Conservation (phyloP, 2,329 filamentous ascomycete species). For the Chaetomium olivaceum region DNA sequence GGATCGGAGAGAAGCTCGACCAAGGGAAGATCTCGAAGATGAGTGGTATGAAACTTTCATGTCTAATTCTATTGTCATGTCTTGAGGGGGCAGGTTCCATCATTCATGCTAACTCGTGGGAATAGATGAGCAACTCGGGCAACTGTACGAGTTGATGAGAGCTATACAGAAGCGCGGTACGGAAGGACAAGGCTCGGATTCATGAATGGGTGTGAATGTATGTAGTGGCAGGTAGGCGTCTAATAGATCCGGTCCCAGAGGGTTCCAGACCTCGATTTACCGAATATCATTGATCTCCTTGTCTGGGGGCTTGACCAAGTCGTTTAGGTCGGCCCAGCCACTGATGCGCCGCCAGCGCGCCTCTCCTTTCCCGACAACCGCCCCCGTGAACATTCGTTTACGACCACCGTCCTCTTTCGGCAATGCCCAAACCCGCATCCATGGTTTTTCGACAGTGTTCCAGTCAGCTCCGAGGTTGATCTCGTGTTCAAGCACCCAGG, state of each 20-base stretch:
- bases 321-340: neutral
- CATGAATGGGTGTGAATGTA: neutral
- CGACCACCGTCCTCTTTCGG: neutral
- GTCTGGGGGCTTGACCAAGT: neutral
- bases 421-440: neutral
- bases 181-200: conserved; percentile 14
- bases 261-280: neutral
- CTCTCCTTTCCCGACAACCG: neutral
- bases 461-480: neutral
- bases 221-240: neutral
- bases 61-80: too few relatives aligned
- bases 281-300: too few relatives aligned
- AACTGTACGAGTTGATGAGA: conserved; percentile 92
- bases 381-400: neutral
- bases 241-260: too few relatives aligned
- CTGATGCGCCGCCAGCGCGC: neutral
- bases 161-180: conserved; percentile 56
- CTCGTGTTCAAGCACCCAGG: neutral
- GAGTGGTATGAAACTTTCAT: conserved; percentile 66
- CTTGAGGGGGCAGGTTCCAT: neutral
- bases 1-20: conserved; percentile 84
- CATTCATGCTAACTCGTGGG: conserved; percentile 20
- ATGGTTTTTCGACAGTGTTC: neutral
- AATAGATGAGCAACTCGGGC: conserved; percentile 85
- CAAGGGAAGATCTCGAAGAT: conserved; percentile 83